phyloP scores from a whole-genome alignment of 1,284 basidiomycete genomes.

The Pseudozyma sp. region DNA sequence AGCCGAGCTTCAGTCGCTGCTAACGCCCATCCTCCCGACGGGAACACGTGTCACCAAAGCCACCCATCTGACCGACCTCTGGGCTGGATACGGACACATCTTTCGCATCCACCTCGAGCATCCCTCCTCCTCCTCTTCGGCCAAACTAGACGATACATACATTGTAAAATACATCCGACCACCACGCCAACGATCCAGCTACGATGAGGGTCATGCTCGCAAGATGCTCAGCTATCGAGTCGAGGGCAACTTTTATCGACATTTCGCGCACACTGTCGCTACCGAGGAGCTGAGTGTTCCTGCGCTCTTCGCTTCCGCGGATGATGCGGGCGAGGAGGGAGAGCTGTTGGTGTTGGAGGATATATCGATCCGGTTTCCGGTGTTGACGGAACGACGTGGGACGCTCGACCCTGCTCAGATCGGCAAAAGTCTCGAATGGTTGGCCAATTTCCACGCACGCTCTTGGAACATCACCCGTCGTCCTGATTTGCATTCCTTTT shows the following conservation, averaged over 20 bases:
- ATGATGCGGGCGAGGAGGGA: background rate
- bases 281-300: constrained; percentile 11
- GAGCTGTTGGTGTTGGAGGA: constrained; percentile 30
- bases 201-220: constrained; percentile 45
- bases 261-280: background rate
- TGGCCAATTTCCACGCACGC: constrained; percentile 35
- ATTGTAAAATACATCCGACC: constrained; percentile 44
- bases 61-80: constrained; percentile 32
- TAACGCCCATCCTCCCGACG: constrained; percentile 16
- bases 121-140: background rate
- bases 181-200: background rate
- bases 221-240: constrained; percentile 50
- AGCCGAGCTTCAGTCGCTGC: constrained; percentile 6
- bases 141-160: constrained; percentile 5
- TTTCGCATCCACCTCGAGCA: constrained; percentile 28
- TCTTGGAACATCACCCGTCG: constrained; percentile 23
- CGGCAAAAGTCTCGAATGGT: constrained; percentile 29
- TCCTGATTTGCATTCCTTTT: constrained; percentile 1
- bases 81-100: constrained; percentile 51
- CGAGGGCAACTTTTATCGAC: constrained; percentile 51
- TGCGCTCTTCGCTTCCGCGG: constrained; percentile 9
- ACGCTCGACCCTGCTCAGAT: constrained; percentile 25
- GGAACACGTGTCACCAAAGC: constrained; percentile 8
- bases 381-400: constrained; percentile 28
- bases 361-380: constrained; percentile 13